Evolutionary conservation across 2,329 filamentous ascomycete genomes (phyloP), one percentile per base, ranked within the genome.

Genomic region (Pezicula radicicola): DNA sequence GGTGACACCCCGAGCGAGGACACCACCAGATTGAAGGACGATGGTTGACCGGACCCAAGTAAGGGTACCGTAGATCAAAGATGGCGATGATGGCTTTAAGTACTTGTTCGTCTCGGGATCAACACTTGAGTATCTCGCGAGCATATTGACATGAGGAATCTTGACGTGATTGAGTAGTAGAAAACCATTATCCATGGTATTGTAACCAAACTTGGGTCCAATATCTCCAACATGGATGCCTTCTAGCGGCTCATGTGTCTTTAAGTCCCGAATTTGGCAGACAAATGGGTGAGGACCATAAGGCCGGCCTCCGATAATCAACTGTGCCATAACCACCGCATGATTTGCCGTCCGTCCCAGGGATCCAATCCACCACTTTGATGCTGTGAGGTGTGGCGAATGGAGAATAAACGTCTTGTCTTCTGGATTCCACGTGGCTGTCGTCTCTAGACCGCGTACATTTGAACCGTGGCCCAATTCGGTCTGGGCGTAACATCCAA

Each of bases 351-450:
- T 85, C 60, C 86, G 79, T 48, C 88, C 89, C 3, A 92, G 76
- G 10, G 87, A 88, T 1, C 89, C 89, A 60, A 91, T 91, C 89
- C 89, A 92, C 88, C 88, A 93, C 66, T 93, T 93, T 33, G 85
- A 87, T 0, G 88, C 81, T 2, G 88, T 91, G 51, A 91, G 75
- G 55, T 83, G 76, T 9, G 88, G 88, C 0, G 86, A 89, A 69
- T 91, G 83, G 35, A 92, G 76, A 13, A 76, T 85, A 62, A 92
- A 91, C 3, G 84, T 89, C 75, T 89, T 87, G 68, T 89, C 85
- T 5, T 84, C 74, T 0, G 81, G 73, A 63, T 89, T 86, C 87
- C 87, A 91, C 0, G 83, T 89, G 4, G 65, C 65, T 21, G 65
- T 69, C 2, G 66, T 68, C 52, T 68, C 65, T 42, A 68, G 52